phyloP scores from a whole-genome alignment of 495 filamentous ascomycete species.

The Penicillium paradoxum region DNA sequence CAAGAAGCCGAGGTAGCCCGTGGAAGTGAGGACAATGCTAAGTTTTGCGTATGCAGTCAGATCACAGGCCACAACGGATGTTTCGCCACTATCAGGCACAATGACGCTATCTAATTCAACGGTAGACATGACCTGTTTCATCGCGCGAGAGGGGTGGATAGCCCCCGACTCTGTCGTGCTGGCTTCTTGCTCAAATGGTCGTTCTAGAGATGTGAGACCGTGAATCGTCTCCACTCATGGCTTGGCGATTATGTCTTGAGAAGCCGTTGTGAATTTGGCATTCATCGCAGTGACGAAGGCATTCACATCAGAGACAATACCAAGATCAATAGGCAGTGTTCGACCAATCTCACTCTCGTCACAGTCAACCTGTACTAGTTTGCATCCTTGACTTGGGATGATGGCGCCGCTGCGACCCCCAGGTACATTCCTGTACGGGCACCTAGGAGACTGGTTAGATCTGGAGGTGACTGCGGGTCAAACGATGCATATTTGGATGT shows the following conservation, averaged over 20 bases:
- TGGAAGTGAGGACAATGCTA: constrained; percentile 16
- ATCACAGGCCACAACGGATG: constrained; percentile 17
- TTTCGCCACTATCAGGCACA: constrained; percentile 26
- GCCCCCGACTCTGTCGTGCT: constrained; percentile 9
- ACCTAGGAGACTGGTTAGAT: constrained; percentile 24
- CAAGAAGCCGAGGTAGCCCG: constrained; percentile 23
- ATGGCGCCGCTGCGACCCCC: constrained; percentile 20
- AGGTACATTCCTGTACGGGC: constrained; percentile 29
- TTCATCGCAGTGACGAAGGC: constrained; percentile 17
- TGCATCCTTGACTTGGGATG: constrained; percentile 21
- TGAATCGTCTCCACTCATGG: constrained; percentile 17
- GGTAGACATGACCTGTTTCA: constrained; percentile 17
- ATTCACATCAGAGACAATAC: constrained; percentile 22
- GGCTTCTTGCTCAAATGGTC: constrained; percentile 19
- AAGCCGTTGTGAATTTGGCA: neutral
- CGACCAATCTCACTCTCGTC: constrained; percentile 26
- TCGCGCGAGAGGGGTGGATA: constrained; percentile 27
- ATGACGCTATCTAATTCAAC: constrained; percentile 24
- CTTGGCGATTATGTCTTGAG: constrained; percentile 5
- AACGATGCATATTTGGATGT: constrained; percentile 15
- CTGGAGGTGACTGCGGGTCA: constrained; percentile 11
- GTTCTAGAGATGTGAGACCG: constrained; percentile 7
- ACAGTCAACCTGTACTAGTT: constrained; percentile 23
- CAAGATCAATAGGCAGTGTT: constrained; percentile 19
- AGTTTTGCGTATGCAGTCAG: constrained; percentile 9